A percentile compares a stretch with the other conserved stretches of the same genome.
phyloP scores from a whole-genome alignment of 2,329 filamentous ascomycete genomes.

The Epichloe gansuensis region DNA sequence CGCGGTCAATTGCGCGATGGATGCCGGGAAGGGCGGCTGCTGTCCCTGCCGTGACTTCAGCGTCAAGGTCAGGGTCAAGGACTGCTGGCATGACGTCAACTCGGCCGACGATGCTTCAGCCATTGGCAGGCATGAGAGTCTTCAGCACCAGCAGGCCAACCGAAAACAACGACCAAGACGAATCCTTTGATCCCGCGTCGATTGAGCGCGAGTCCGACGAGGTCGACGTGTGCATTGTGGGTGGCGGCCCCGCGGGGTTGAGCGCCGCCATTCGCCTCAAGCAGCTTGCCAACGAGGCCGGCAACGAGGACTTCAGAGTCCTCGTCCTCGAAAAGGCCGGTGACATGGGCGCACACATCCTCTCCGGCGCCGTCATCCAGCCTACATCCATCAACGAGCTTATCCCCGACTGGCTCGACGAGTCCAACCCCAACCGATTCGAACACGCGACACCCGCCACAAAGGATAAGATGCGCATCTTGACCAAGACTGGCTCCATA shows the following conservation, averaged over 20 bases:
- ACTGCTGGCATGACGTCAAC: constrained; percentile 7
- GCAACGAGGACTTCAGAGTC: constrained; percentile 92
- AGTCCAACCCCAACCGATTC: constrained; percentile 80
- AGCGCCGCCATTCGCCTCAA: constrained; percentile 89
- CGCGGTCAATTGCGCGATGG: constrained; percentile 19
- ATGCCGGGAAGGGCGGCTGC: constrained; percentile 13
- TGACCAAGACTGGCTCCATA: constrained; percentile 68
- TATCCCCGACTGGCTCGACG: constrained; percentile 83
- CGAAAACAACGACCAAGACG: constrained; percentile 18
- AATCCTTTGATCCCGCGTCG: constrained; percentile 49
- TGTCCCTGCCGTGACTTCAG: constrained; percentile 11
- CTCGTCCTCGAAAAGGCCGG: constrained; percentile 89
- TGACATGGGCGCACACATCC: constrained; percentile 85
- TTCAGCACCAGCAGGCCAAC: constrained; percentile 24
- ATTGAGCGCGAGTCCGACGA: constrained; percentile 82
- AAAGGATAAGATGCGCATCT: constrained; percentile 80
- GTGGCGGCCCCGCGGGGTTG: constrained; percentile 87
- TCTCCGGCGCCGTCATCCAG: constrained; percentile 92
- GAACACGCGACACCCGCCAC: constrained; percentile 74
- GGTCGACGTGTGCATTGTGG: constrained; percentile 94
- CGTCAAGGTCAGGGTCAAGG: constrained; percentile 10
- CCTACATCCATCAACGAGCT: constrained; percentile 80
- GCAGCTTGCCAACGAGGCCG: constrained; percentile 85
- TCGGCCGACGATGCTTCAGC: constrained; percentile 10
- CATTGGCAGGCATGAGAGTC: constrained; percentile 15